A percentile compares a stretch with the other conserved stretches of the same genome.
These are phyloP conservation scores for Nannochloris sp. DNA, from an alignment of 139 green algal species.

Conservation along the genomic window DNA sequence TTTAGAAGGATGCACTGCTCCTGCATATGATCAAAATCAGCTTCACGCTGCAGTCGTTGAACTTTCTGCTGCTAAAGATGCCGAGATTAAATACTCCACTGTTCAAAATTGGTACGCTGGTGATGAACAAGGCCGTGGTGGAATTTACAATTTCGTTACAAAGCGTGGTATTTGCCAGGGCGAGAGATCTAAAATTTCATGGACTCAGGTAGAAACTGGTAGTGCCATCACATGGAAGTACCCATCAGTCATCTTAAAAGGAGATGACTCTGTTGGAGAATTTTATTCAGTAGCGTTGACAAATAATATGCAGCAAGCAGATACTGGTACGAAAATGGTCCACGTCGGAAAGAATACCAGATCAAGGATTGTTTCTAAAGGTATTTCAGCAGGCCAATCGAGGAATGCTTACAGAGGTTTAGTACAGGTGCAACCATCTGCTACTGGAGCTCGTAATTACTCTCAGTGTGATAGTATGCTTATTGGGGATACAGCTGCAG, in stretches of 20 bases:
- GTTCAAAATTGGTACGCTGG: constrained; percentile 99
- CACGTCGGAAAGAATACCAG: constrained; percentile 97
- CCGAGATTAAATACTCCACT: constrained; percentile 99
- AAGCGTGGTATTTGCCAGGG: constrained; percentile 95
- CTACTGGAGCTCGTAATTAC: constrained; percentile 84
- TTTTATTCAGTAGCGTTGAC: constrained; percentile 98
- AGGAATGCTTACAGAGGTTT: constrained; percentile 83
- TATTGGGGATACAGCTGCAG: constrained; percentile 92
- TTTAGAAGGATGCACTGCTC: constrained; percentile 95
- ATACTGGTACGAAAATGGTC: constrained; percentile 96
- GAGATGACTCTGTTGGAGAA: constrained; percentile 90
- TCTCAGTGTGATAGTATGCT: constrained; percentile 99
- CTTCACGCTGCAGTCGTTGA: constrained; percentile 98
- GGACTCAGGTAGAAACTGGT: constrained; percentile 98
- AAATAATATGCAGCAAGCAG: constrained; percentile 85
- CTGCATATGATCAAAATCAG: constrained; percentile 91
- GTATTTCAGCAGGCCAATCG: constrained; percentile 85
- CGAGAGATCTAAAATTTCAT: constrained; percentile 92
- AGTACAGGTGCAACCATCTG: constrained; percentile 75
- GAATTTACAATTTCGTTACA: constrained; percentile 99
- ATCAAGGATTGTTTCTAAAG: constrained; percentile 95
- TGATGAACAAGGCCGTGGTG: constrained; percentile 78
- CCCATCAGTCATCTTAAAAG: constrained; percentile 84
- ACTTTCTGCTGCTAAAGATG: constrained; percentile 67
- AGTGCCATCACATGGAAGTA: constrained; percentile 99